Evolutionary conservation across 2,329 filamentous ascomycete genomes (phyloP).

Genomic region (Bertia moriformis): DNA sequence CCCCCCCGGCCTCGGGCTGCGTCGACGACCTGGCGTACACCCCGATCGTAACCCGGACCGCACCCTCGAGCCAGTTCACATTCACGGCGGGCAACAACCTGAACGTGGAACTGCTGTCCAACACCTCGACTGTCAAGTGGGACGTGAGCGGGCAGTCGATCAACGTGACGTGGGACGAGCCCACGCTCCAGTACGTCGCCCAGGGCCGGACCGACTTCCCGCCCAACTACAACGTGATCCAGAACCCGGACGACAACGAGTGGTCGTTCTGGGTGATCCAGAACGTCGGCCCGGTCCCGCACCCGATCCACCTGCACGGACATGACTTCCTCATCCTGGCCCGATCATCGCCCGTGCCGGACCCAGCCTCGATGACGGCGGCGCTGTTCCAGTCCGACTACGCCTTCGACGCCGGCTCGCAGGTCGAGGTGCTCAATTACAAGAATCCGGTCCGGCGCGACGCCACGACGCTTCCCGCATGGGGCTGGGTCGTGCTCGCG

Average conservation of each 20-base stretch:
- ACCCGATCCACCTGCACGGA: conserved; percentile 6
- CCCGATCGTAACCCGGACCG: not conserved
- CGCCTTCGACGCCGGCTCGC: conserved; percentile 2
- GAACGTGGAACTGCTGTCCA: not conserved
- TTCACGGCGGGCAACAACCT: not conserved
- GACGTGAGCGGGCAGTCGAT: not conserved
- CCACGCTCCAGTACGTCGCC: not conserved
- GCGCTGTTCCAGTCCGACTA: not conserved
- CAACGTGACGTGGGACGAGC: not conserved
- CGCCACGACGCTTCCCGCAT: conserved; percentile 14
- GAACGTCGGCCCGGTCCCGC: not conserved
- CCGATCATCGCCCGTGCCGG: conserved; percentile 7
- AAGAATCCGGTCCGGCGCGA: conserved; percentile 19
- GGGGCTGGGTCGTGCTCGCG: conserved; percentile 18
- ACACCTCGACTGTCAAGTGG: not conserved
- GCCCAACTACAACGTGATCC: not conserved
- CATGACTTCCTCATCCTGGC: conserved; percentile 13
- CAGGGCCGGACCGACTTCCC: not conserved
- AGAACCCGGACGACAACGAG: not conserved
- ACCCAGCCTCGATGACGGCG: not conserved
- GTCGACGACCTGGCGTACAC: not conserved
- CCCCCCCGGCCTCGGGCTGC: not conserved
- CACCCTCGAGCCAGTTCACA: not conserved
- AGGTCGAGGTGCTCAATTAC: conserved; percentile 9
- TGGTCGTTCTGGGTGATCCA: not conserved